These are phyloP conservation scores for Neospora caninum DNA, from an alignment of 169 alveolate species.

Conservation along the genomic window DNA sequence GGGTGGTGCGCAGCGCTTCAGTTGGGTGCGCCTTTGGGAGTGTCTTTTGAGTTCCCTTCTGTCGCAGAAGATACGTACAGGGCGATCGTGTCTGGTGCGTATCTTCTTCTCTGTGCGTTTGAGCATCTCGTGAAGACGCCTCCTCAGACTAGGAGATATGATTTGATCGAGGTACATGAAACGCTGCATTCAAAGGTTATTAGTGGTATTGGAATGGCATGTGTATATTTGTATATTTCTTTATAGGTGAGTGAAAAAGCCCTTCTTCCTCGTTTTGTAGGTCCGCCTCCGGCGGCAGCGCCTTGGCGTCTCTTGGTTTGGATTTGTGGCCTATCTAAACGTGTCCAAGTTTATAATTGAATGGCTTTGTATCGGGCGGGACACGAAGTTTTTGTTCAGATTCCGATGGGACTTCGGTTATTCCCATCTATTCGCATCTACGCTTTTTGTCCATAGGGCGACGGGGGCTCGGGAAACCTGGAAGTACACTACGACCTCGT, in stretches of 20 bases:
- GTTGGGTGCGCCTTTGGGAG: not conserved
- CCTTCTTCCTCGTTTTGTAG: not conserved
- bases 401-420: no score
- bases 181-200: no score
- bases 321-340: not conserved
- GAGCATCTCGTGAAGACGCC: not conserved
- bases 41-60: not conserved
- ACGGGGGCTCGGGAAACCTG: not conserved
- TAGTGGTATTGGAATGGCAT: no score
- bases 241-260: not conserved
- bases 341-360: no score
- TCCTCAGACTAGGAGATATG: no score
- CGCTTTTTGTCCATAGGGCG: not conserved
- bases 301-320: not conserved
- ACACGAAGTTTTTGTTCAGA: not conserved
- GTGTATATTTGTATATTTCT: no score
- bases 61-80: no score
- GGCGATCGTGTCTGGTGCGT: no score
- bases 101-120: no score
- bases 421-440: not conserved
- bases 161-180: no score
- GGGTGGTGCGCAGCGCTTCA: not conserved
- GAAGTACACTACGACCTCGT: slow-evolving; percentile 14
- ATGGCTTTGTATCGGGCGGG: not conserved
- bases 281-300: not conserved